Conservation (phyloP, 176 grass and related monocot species). For the Juncus inflexus region DNA sequence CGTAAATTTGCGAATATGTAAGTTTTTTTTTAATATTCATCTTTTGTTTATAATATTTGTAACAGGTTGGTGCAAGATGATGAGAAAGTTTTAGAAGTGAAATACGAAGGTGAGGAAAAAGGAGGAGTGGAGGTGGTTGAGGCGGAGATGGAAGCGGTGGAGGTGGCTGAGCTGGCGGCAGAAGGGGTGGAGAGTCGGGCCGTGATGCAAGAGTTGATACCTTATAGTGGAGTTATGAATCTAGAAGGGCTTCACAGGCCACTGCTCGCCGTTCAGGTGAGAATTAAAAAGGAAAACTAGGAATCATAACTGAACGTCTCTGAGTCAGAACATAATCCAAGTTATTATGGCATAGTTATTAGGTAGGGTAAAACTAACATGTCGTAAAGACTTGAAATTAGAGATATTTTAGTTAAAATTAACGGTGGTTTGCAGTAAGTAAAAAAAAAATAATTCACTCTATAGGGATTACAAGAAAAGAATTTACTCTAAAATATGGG, state of each 20-base stretch:
- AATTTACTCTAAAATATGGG: too few relatives aligned
- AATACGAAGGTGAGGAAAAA: slow-evolving; percentile 31
- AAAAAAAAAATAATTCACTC: too few relatives aligned
- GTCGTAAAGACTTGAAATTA: too few relatives aligned
- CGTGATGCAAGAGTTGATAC: slow-evolving; percentile 65
- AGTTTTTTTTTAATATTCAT: too few relatives aligned
- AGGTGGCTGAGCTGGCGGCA: slow-evolving; percentile 46
- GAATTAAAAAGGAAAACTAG: background rate
- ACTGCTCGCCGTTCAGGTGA: slow-evolving; percentile 81
- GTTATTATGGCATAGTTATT: too few relatives aligned
- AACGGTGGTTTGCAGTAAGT: too few relatives aligned
- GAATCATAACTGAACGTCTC: background rate
- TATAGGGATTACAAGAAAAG: too few relatives aligned
- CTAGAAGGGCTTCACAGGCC: slow-evolving; percentile 76
- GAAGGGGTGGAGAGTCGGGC: slow-evolving; percentile 34
- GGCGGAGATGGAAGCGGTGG: slow-evolving; percentile 50
- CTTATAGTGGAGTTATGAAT: slow-evolving; percentile 97
- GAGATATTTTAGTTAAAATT: too few relatives aligned
- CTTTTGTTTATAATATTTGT: too few relatives aligned
- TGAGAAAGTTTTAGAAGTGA: slow-evolving; percentile 45
- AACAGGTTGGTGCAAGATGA: slow-evolving; percentile 42
- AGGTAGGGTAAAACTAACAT: too few relatives aligned
- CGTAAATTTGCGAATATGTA: too few relatives aligned
- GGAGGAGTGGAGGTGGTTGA: slow-evolving; percentile 65
- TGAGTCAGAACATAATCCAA: too few relatives aligned